phyloP scores from a whole-genome alignment of 139 green algal genomes.

The Zygnema cylindricum region DNA sequence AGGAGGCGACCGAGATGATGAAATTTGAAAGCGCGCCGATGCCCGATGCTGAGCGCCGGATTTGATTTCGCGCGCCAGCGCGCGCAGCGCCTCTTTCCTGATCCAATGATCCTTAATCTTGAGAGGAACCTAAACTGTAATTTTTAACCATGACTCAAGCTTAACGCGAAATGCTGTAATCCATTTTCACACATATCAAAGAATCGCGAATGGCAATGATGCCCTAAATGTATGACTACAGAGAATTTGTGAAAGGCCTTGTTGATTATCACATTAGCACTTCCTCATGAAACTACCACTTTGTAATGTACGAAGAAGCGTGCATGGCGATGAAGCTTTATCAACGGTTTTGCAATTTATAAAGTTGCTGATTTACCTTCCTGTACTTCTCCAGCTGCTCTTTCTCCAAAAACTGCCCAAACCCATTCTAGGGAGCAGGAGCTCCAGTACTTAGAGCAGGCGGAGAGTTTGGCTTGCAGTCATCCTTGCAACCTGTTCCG shows the following conservation, averaged over 20 bases:
- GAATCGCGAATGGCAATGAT: too few species aligned
- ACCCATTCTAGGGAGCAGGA: conserved; percentile 80
- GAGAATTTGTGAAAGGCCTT: too few species aligned
- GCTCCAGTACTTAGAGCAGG: not conserved
- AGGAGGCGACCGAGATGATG: conserved; percentile 98
- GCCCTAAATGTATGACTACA: too few species aligned
- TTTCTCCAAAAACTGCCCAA: conserved; percentile 97
- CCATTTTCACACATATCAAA: conserved; percentile 1
- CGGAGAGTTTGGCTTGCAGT: not conserved
- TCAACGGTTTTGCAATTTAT: too few species aligned
- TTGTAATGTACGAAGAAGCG: too few species aligned
- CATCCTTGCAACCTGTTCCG: not conserved
- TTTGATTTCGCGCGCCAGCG: not conserved
- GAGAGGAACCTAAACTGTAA: not conserved
- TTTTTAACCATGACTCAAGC: not conserved
- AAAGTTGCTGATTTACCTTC: conserved; percentile 86
- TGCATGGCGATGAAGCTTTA: too few species aligned
- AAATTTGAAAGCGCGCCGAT: conserved; percentile 84
- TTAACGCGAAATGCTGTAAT: not conserved
- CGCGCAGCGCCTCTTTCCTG: not conserved
- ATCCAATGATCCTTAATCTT: not conserved
- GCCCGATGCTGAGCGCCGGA: not conserved
- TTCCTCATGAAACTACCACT: too few species aligned
- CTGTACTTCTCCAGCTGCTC: conserved; percentile 90
- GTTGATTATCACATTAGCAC: too few species aligned